Conservation (phyloP, 495 filamentous ascomycete genomes). For the Penicillium odoratum region DNA sequence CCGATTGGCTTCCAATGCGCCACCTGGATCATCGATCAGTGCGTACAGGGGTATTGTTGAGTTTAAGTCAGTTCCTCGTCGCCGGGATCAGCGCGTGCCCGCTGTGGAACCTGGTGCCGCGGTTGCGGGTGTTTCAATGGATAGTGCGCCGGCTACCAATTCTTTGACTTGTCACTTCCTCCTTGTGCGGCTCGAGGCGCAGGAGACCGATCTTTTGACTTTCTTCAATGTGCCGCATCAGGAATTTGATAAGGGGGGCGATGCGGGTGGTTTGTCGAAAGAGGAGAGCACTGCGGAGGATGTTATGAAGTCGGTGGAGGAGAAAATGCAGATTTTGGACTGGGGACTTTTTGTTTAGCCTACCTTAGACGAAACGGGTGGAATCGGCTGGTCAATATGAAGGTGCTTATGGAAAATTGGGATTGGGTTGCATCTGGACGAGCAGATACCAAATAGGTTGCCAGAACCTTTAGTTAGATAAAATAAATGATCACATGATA, state of each 20-base stretch:
- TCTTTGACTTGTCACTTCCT: conserved; percentile 36
- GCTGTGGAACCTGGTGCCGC: conserved; percentile 13
- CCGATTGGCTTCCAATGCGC: conserved; percentile 28
- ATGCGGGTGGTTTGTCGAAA: conserved; percentile 41
- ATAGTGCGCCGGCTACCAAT: conserved; percentile 24
- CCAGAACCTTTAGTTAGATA: neutral
- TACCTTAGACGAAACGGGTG: neutral
- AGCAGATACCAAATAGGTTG: neutral
- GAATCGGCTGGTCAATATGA: neutral
- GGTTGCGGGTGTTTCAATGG: conserved; percentile 17
- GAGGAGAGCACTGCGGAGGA: conserved; percentile 65
- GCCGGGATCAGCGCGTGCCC: conserved; percentile 14
- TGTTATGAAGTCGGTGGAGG: conserved; percentile 62
- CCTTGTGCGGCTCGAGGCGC: conserved; percentile 69
- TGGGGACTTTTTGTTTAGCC: conserved; percentile 74
- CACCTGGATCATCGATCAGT: conserved; percentile 9
- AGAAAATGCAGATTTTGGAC: conserved; percentile 72
- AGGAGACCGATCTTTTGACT: conserved; percentile 82
- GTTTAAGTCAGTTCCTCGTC: conserved; percentile 28
- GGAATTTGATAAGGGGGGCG: conserved; percentile 55
- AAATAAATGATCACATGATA: neutral
- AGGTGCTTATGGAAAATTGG: neutral
- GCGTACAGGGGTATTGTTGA: conserved; percentile 36
- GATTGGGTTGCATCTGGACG: neutral
- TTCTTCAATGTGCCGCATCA: conserved; percentile 87